A percentile compares a stretch with the other conserved stretches of the same genome.
These are phyloP conservation scores for Scedosporium apiospermum DNA, from an alignment of 2,329 filamentous ascomycete species.

Conservation along the genomic window DNA sequence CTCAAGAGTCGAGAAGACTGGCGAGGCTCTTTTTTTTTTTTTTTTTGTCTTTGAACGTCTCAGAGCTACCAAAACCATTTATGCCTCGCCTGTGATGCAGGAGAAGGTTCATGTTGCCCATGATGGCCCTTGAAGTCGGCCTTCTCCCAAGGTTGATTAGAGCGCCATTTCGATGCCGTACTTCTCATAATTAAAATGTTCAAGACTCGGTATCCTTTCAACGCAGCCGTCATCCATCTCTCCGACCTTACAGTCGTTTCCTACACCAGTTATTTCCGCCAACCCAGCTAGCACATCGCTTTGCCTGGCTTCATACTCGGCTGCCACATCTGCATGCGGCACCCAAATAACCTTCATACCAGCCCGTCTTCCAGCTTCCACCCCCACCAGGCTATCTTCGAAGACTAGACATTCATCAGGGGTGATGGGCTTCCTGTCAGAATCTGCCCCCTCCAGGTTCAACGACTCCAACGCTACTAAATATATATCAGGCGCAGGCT, in stretches of 20 bases:
- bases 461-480: neutral
- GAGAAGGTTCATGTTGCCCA: too few species aligned
- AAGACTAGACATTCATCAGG: conserved; percentile 65
- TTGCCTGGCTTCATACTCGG: conserved; percentile 18
- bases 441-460: neutral
- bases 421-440: conserved; percentile 33
- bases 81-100: too few species aligned
- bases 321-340: conserved; percentile 49
- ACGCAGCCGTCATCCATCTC: neutral
- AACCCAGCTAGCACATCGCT: neutral
- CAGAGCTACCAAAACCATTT: too few species aligned
- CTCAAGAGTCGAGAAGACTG: too few species aligned
- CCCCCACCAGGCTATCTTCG: conserved; percentile 62
- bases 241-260: neutral
- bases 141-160: too few species aligned
- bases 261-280: neutral
- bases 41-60: too few species aligned
- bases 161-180: neutral
- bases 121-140: too few species aligned
- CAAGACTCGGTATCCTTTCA: neutral
- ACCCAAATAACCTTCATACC: conserved; percentile 68
- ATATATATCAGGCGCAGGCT: neutral
- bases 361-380: conserved; percentile 60
- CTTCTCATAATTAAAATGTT: neutral
- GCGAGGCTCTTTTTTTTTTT: too few species aligned